Evolutionary conservation across 164 flowering plant species (phyloP).

Genomic region (Vitis rotundifolia): DNA sequence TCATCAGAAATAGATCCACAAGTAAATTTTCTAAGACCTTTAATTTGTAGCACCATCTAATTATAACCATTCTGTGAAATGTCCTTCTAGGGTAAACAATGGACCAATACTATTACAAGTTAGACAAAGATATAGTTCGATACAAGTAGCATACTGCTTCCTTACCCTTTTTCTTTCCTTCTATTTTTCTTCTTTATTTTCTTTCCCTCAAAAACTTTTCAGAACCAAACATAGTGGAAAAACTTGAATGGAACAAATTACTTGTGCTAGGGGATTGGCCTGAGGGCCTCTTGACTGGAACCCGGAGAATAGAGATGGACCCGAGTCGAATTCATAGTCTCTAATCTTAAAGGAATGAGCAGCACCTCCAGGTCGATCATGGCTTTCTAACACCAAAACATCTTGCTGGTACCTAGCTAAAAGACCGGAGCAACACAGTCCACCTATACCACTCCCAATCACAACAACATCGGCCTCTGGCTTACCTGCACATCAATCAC

Average conservation of each 20-base stretch:
- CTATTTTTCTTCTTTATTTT: no score
- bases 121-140: no score
- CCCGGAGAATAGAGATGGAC: slow-evolving; percentile 95
- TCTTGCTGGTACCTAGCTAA: slow-evolving; percentile 82
- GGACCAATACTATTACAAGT: no score
- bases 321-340: slow-evolving; percentile 87
- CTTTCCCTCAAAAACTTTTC: no score
- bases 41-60: no score
- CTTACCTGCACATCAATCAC: slow-evolving; percentile 55
- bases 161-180: no score
- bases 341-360: slow-evolving; percentile 90
- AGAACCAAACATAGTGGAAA: neutral
- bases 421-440: slow-evolving; percentile 82
- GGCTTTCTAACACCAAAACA: slow-evolving; percentile 89
- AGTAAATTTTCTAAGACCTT: no score
- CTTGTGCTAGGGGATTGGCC: slow-evolving; percentile 96
- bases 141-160: no score
- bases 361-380: slow-evolving; percentile 93
- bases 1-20: neutral
- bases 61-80: no score
- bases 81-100: no score
- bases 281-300: slow-evolving; percentile 92
- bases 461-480: slow-evolving; percentile 91
- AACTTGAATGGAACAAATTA: slow-evolving; percentile 12
- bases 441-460: slow-evolving; percentile 95